Base-by-base conservation (phyloP, 805 yeast genomes). In the Yamadazyma endophytica region DNA sequence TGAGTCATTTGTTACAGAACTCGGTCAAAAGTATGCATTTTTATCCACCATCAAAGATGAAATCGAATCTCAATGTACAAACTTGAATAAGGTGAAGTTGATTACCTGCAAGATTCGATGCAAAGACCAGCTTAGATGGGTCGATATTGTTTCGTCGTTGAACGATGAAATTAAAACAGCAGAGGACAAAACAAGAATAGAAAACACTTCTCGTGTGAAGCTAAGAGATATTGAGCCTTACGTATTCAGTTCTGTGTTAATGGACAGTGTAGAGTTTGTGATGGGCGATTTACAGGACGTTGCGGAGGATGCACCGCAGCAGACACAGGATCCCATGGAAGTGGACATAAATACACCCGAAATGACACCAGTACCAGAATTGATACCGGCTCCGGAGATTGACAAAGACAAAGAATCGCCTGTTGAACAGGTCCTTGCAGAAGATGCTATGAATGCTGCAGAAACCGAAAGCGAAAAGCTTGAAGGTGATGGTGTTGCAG, bases 211-310 rank as follows among this genome's bases (percentile, higher is more conserved):
- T 3, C 70, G 64, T 36, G 54, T 66, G 3, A 71, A 66, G 25
- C 46, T 66, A 4, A 73, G 59, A 41, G 49, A 60, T 19, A 49
- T 65, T 18, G 86, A 80, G 42, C 69, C 74, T 0, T 80, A 82
- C 41, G 43, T 58, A 9, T 60, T 74, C 17, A 59, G 74, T 0
- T 75, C 70, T 21, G 58, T 55, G 3, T 68, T 79, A 0, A 54
- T 78, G 2, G 42, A 41, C 24, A 29, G 29, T 5, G 5, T 31
- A 4, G 9, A 6, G 7, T n/a, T 25, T 20, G 21, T 9, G 21
- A 11, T 9, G 9, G 11, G 21, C 21, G 21, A 20, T 9, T 11
- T 9, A 9, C 12, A 12, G 13, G 19, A 25, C 9, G 12, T 8
- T 12, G 26, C 9, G 12, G 12, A 20, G 21, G 21, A 9, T 20